These are phyloP conservation scores for Arthrobotrys sinensis DNA, from an alignment of 2,329 filamentous ascomycete genomes.

Conservation along the genomic window DNA sequence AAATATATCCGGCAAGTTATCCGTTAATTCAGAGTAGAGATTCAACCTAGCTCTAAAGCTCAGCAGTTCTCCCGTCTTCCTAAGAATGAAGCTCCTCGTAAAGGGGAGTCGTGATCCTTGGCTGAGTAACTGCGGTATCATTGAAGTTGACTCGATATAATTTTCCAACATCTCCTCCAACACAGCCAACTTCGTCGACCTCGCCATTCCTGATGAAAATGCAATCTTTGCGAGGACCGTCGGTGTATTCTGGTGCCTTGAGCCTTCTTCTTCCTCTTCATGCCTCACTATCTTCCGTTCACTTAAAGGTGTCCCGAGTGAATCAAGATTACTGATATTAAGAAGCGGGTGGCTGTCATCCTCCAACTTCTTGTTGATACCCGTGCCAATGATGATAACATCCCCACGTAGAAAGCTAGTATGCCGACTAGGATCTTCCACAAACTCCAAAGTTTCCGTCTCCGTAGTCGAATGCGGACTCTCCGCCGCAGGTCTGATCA, in stretches of 20 bases:
- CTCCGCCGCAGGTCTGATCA: constrained; percentile 82
- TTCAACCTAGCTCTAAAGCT: constrained; percentile 92
- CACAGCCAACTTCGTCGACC: constrained; percentile 93
- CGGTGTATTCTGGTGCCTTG: constrained; percentile 69
- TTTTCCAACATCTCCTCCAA: constrained; percentile 85
- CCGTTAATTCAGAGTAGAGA: constrained; percentile 95
- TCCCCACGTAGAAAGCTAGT: constrained; percentile 86
- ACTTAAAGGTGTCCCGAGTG: background rate
- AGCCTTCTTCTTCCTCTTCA: constrained; percentile 58
- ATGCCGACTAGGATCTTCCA: constrained; percentile 80
- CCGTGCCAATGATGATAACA: constrained; percentile 88
- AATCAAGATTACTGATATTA: constrained; percentile 46
- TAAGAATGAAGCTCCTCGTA: constrained; percentile 81
- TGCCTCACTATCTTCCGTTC: constrained; percentile 12
- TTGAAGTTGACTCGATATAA: constrained; percentile 88
- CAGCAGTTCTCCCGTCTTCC: constrained; percentile 93
- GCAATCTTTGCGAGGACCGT: constrained; percentile 91
- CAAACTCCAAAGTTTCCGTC: constrained; percentile 90
- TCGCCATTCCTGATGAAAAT: constrained; percentile 92
- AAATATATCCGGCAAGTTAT: constrained; percentile 94
- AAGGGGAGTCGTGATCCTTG: constrained; percentile 68
- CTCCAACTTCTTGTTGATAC: constrained; percentile 74
- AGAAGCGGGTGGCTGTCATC: constrained; percentile 47
- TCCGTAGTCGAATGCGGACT: constrained; percentile 81
- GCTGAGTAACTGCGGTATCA: constrained; percentile 83